Conservation (phyloP, 345 rosid genomes). For the Salix caprea region DNA sequence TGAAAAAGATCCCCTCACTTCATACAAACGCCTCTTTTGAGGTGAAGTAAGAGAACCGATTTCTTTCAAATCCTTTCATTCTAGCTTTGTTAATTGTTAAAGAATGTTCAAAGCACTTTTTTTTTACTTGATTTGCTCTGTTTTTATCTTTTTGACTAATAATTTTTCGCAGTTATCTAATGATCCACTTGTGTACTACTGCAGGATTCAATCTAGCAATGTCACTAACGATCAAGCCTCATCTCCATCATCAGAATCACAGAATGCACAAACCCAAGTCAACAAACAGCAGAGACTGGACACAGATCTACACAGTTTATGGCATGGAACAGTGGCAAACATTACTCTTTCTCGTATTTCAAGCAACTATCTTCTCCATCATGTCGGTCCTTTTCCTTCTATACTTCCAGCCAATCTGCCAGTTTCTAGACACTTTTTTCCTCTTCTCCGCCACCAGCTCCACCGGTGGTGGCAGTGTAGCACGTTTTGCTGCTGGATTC, state of each 20-base stretch:
- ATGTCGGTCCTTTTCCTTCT: conserved; percentile 60
- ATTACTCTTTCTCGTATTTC: conserved; percentile 50
- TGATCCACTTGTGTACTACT: not conserved
- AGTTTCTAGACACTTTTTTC: conserved; percentile 37
- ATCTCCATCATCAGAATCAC: conserved; percentile 9
- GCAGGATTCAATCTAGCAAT: conserved; percentile 3
- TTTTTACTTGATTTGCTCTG: not conserved
- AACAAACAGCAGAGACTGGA: conserved; percentile 52
- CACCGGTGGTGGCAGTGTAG: conserved; percentile 28
- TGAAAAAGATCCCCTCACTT: too few relatives aligned
- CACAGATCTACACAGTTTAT: conserved; percentile 90
- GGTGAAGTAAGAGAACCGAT: not conserved
- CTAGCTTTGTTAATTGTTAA: not conserved
- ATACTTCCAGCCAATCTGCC: conserved; percentile 62
- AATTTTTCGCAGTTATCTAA: not conserved
- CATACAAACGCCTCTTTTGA: too few relatives aligned
- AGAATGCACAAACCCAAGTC: conserved; percentile 21
- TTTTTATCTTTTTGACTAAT: not conserved
- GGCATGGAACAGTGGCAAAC: conserved; percentile 94
- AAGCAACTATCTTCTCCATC: conserved; percentile 66
- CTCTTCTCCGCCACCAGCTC: conserved; percentile 20
- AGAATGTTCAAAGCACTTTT: not conserved
- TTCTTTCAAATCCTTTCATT: not conserved
- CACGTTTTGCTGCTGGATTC: conserved; percentile 78
- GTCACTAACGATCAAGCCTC: conserved; percentile 19